phyloP scores from a whole-genome alignment of 805 yeast species.

The Schizosaccharomyces japonicus region DNA sequence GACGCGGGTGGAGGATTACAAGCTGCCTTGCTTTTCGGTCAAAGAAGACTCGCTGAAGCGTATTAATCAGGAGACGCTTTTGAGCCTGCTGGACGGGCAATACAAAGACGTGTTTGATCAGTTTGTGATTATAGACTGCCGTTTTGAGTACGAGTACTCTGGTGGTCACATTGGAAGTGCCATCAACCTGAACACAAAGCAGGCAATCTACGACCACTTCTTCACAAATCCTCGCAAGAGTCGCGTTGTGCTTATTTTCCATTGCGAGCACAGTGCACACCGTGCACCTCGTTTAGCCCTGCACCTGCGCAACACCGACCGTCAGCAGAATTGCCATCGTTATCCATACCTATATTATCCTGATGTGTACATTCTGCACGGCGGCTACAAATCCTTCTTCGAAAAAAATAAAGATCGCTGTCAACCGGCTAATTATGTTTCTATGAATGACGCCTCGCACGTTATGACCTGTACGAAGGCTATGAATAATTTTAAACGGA shows the following conservation, averaged over 20 bases:
- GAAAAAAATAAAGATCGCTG: constrained; percentile 35
- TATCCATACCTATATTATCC: constrained; percentile 76
- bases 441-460: constrained; percentile 46
- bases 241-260: constrained; percentile 46
- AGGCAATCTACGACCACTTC: constrained; percentile 38
- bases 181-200: constrained; percentile 46
- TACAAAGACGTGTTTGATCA: constrained; percentile 30
- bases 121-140: constrained; percentile 51
- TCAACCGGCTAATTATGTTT: constrained; percentile 47
- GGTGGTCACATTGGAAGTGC: constrained; percentile 88
- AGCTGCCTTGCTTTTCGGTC: constrained; percentile 7
- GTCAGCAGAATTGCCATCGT: constrained; percentile 41
- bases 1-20: not conserved
- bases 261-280: constrained; percentile 81
- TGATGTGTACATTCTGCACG: constrained; percentile 66
- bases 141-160: constrained; percentile 72
- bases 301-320: constrained; percentile 61
- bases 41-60: constrained; percentile 39
- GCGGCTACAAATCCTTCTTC: constrained; percentile 71
- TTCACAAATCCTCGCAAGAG: constrained; percentile 15
- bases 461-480: constrained; percentile 28
- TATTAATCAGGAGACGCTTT: constrained; percentile 34
- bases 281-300: constrained; percentile 88
- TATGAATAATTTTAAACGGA: constrained; percentile 26
- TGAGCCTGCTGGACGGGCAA: constrained; percentile 33